Evolutionary conservation across 495 filamentous ascomycete species (phyloP), one percentile per base, ranked within the genome.

Genomic region (Aspergillus incahuasiensis): DNA sequence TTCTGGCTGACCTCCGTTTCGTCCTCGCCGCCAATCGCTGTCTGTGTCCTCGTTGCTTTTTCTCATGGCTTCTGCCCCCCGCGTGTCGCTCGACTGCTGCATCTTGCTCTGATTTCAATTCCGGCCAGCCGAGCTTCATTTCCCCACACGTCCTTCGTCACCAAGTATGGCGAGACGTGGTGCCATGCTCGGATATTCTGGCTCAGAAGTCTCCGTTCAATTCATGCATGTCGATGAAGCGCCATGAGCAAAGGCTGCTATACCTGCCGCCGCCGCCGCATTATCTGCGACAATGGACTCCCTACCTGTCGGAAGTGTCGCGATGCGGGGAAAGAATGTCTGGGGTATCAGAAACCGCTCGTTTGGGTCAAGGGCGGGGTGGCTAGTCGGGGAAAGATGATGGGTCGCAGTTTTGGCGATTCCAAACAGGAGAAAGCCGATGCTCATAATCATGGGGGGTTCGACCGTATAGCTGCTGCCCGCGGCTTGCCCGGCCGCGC

Each of bases 221-320:
- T 52, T 18, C 20, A 52, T 22, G 34, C 42, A 30, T 20, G n/a
- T 16, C 28, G 35, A 42, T 51, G 52, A 34, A 41, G 51, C 49
- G 48, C 59, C 52, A 78, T 78, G 75, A 71, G 69, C 41, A 76
- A 77, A 67, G 75, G 74, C 54, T 77, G 75, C 48, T 78, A 78
- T 62, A 78, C 74, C 52, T 78, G 75, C 57, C 75, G 75, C 53
- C 75, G 75, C 52, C 72, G 75, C 52, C 75, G 75, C 67, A 76
- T 78, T 28, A 72, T 74, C 43, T 85, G 82, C 70, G 81, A 83
- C 61, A 86, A 86, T 72, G 76, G 78, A 43, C 79, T 77, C 22
- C 84, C 84, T 5, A 77, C 78, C 48, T 86, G 84, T 63, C 76
- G 77, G 55, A 85, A 85, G 56, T 86, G 84, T 66, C 74, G 75